Conservation (phyloP, 148 eudicot genomes). For the Rhododendron mucronatum region DNA sequence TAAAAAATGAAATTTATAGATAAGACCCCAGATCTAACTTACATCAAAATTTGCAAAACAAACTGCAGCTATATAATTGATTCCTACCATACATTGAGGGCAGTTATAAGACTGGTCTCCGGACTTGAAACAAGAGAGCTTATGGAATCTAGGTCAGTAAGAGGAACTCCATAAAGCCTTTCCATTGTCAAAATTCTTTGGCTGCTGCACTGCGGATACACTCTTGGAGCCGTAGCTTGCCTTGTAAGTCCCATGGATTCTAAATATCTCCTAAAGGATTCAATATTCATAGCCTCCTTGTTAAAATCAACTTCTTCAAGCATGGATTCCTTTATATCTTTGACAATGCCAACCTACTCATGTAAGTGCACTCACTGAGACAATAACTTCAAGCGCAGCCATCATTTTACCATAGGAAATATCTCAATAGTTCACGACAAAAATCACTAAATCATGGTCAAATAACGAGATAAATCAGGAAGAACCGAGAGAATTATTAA, state of each 20-base stretch:
- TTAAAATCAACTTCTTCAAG: slow-evolving; percentile 97
- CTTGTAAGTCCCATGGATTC: slow-evolving; percentile 74
- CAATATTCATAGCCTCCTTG: slow-evolving; percentile 86
- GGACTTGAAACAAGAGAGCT: slow-evolving; percentile 84
- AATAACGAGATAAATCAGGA: not conserved
- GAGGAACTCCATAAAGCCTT: slow-evolving; percentile 97
- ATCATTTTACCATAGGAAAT: not conserved
- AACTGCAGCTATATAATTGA: not conserved
- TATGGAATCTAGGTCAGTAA: slow-evolving; percentile 94
- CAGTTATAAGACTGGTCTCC: slow-evolving; percentile 86
- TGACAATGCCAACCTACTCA: slow-evolving; percentile 80
- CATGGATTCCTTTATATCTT: slow-evolving; percentile 93
- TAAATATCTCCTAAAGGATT: slow-evolving; percentile 78
- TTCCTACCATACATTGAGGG: slow-evolving; percentile 91
- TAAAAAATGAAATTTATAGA: not conserved
- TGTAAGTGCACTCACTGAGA: not conserved
- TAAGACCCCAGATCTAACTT: not conserved
- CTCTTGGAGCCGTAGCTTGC: slow-evolving; percentile 95
- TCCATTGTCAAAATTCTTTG: slow-evolving; percentile 89
- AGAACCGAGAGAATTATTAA: not conserved
- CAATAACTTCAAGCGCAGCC: not conserved
- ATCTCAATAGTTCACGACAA: not conserved
- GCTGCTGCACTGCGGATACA: slow-evolving; percentile 70
- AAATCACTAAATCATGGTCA: not conserved
- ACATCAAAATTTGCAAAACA: slow-evolving; percentile 1